These are phyloP conservation scores for Ormosia semicastrata DNA, from an alignment of 306 rosid species.

Conservation along the genomic window DNA sequence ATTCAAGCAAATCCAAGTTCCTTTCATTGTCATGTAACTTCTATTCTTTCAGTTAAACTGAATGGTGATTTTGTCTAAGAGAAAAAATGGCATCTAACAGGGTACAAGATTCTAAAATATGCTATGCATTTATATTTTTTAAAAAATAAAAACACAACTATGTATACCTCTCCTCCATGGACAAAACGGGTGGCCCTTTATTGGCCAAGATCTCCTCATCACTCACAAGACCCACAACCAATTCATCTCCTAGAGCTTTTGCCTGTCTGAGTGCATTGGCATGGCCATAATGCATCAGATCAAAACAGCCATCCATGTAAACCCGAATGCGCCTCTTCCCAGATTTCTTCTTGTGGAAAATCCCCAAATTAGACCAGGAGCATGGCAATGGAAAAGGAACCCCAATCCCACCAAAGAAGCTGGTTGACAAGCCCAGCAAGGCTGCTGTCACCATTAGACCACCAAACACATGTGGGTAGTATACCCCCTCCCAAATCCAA, in stretches of 20 bases:
- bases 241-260: constrained; percentile 91
- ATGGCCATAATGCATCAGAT: constrained; percentile 99
- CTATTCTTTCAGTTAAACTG: neutral
- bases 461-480: constrained; percentile 80
- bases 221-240: constrained; percentile 87
- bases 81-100: neutral
- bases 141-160: neutral
- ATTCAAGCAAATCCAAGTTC: constrained; percentile 3
- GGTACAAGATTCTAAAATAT: neutral
- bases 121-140: neutral
- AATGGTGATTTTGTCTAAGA: neutral
- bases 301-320: constrained; percentile 99
- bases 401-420: constrained; percentile 82
- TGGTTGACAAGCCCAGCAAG: constrained; percentile 83
- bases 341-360: constrained; percentile 66
- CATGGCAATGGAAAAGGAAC: constrained; percentile 59
- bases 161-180: constrained; percentile 84
- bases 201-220: constrained; percentile 89
- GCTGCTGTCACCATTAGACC: constrained; percentile 98
- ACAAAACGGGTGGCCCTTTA: constrained; percentile 96
- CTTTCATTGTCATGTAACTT: neutral
- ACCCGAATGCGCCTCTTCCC: constrained; percentile 83
- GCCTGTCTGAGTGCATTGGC: constrained; percentile 99
- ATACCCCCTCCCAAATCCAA: constrained; percentile 96
- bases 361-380: constrained; percentile 68